These are phyloP conservation scores for Aristolochia fimbriata DNA, from an alignment of 164 flowering plant species.

Conservation along the genomic window DNA sequence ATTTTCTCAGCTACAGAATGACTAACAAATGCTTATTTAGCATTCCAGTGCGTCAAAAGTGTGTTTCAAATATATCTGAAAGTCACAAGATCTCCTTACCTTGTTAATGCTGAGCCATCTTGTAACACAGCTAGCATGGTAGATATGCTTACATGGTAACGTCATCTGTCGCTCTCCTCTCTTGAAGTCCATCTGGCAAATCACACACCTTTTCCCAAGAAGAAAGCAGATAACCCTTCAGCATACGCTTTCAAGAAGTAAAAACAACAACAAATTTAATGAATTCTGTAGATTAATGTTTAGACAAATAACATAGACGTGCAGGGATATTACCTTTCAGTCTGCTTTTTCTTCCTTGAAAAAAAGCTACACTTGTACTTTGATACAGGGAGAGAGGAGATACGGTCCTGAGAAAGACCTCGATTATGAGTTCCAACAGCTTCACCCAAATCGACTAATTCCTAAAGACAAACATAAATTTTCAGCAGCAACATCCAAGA, in stretches of 20 bases:
- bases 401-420: constrained; percentile 77
- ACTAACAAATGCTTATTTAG: too few relatives aligned
- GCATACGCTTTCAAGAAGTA: background rate
- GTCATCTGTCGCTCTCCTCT: constrained; percentile 60
- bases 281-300: background rate
- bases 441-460: constrained; percentile 87
- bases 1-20: background rate
- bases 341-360: constrained; percentile 48
- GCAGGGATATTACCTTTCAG: constrained; percentile 49
- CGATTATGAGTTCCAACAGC: constrained; percentile 86
- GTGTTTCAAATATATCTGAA: background rate
- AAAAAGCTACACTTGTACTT: constrained; percentile 73
- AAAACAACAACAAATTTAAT: background rate
- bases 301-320: background rate
- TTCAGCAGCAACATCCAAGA: background rate
- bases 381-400: constrained; percentile 63
- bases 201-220: constrained; percentile 51
- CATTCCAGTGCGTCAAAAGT: too few relatives aligned
- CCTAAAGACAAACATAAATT: constrained; percentile 33
- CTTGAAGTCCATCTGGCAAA: constrained; percentile 92
- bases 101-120: constrained; percentile 94
- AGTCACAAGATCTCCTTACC: constrained; percentile 25
- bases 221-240: background rate
- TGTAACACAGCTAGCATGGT: constrained; percentile 63
- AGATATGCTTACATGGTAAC: constrained; percentile 81